Conservation (phyloP, 768 basidiomycete species). For the Vararia minispora region DNA sequence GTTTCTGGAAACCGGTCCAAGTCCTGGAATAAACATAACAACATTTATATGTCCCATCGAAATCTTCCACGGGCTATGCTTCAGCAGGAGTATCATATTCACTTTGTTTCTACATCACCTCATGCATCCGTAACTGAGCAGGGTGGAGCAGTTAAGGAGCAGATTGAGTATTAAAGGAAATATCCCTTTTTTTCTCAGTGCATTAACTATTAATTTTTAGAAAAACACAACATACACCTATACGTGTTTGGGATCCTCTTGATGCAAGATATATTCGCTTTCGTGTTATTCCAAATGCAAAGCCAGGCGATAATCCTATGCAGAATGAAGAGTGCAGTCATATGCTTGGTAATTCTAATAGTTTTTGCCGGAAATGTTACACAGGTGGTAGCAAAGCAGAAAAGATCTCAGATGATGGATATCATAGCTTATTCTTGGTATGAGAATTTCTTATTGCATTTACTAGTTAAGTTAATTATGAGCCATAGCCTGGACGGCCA, state of each 20-base stretch:
- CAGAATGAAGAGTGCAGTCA: conserved; percentile 19
- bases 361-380: conserved; percentile 28
- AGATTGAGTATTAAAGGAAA: too few relatives aligned
- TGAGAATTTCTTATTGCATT: background rate
- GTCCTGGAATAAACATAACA: conserved; percentile 35
- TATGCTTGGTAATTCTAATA: conserved; percentile 21
- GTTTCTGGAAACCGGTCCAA: conserved; percentile 34
- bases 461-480: background rate
- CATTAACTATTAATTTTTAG: conserved; percentile 17
- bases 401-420: conserved; percentile 25
- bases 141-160: conserved; percentile 21
- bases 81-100: conserved; percentile 25
- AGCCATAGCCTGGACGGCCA: background rate
- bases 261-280: conserved; percentile 14
- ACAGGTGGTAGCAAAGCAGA: conserved; percentile 24
- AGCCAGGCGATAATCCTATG: conserved; percentile 17
- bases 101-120: conserved; percentile 29
- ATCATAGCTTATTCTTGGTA: conserved; percentile 16
- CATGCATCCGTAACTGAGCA: conserved; percentile 28
- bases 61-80: conserved; percentile 26
- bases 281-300: conserved; percentile 15
- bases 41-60: conserved; percentile 26
- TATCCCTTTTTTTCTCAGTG: too few relatives aligned
- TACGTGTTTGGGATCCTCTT: conserved; percentile 21
- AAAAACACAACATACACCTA: conserved; percentile 21